These are phyloP conservation scores for Tulasnella calospora DNA, from an alignment of 768 basidiomycete genomes.

Conservation along the genomic window DNA sequence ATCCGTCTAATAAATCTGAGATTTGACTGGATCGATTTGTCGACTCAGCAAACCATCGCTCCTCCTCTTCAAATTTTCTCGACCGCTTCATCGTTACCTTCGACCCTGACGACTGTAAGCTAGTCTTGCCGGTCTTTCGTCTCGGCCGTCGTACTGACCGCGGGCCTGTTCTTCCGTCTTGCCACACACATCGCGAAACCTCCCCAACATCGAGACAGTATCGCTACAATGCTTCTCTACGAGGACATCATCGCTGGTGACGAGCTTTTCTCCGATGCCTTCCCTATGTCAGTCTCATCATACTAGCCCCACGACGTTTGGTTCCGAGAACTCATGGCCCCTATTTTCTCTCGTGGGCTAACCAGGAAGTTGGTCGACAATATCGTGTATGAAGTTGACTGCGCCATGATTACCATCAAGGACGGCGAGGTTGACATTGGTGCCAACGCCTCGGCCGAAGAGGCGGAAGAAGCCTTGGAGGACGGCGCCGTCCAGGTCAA, in stretches of 20 bases:
- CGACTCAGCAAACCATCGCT: not conserved
- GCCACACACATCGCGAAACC: not conserved
- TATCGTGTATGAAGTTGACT: slow-evolving; percentile 85
- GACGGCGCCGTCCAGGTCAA: slow-evolving; percentile 73
- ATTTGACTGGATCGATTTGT: slow-evolving; percentile 2
- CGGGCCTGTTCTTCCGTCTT: not conserved
- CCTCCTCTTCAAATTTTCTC: slow-evolving; percentile 5
- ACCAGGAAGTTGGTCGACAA: slow-evolving; percentile 69
- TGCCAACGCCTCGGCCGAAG: slow-evolving; percentile 90
- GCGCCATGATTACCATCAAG: slow-evolving; percentile 62
- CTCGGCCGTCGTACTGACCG: not conserved
- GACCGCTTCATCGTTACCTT: not conserved
- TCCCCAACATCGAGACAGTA: not conserved
- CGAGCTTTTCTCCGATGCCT: slow-evolving; percentile 95
- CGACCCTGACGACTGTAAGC: not conserved
- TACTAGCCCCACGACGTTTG: not conserved
- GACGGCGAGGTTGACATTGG: slow-evolving; percentile 87
- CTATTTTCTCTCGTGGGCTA: slow-evolving; percentile 12
- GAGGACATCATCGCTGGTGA: slow-evolving; percentile 67
- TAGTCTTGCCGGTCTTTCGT: not conserved
- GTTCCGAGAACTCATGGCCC: not conserved
- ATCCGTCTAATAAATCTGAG: slow-evolving; percentile 10
- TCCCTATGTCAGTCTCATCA: slow-evolving; percentile 57
- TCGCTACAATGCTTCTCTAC: slow-evolving; percentile 64
- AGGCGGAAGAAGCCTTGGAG: slow-evolving; percentile 72